phyloP scores from a whole-genome alignment of 192 early-diverging fungal species.

The Linnemannia schmuckeri region DNA sequence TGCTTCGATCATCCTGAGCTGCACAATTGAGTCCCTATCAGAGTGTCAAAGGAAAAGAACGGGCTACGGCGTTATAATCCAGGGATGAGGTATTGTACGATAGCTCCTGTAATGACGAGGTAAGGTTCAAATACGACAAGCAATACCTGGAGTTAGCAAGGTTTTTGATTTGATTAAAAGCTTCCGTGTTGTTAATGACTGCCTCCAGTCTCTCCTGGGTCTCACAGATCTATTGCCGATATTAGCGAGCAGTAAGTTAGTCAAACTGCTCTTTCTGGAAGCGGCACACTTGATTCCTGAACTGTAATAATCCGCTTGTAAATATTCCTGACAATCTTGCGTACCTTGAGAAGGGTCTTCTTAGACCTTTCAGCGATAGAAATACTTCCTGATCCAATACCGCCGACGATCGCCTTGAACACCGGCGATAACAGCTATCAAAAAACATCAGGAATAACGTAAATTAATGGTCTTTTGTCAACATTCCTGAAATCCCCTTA shows the following conservation, averaged over 20 bases:
- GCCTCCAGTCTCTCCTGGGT: slow-evolving; percentile 14
- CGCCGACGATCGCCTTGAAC: slow-evolving; percentile 29
- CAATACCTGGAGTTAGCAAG: slow-evolving; percentile 39
- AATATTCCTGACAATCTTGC: background rate
- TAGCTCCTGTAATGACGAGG: background rate
- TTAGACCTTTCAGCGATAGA: slow-evolving; percentile 43
- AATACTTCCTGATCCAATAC: slow-evolving; percentile 30
- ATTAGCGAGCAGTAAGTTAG: background rate
- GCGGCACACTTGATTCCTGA: background rate
- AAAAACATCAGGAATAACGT: background rate
- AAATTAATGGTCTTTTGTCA: background rate
- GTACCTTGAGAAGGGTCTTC: slow-evolving; percentile 31
- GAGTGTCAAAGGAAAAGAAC: background rate
- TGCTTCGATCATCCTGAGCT: slow-evolving; percentile 25
- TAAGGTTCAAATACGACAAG: background rate
- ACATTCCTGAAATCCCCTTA: background rate
- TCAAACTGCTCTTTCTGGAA: background rate
- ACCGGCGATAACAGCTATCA: slow-evolving; percentile 25
- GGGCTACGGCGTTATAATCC: background rate
- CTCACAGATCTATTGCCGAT: slow-evolving; percentile 10
- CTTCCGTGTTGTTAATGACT: slow-evolving; percentile 12
- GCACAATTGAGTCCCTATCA: slow-evolving; percentile 24
- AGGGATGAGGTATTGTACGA: background rate
- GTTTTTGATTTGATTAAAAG: slow-evolving; percentile 14
- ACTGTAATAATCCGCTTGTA: background rate